These are phyloP conservation scores for Saccharum officinarum DNA, from an alignment of 176 grass and related monocot genomes.

Conservation along the genomic window DNA sequence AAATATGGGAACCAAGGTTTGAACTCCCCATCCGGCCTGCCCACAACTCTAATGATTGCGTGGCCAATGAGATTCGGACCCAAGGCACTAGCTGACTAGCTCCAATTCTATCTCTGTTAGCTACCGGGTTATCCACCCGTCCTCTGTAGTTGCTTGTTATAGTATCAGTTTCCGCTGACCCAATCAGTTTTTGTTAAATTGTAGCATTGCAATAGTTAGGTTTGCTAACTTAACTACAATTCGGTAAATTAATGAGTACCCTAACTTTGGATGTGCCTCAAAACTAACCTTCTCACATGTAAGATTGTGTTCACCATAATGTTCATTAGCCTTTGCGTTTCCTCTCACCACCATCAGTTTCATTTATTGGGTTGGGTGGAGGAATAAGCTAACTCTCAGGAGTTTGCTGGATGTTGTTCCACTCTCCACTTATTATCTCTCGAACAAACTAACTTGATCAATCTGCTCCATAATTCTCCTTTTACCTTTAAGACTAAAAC, in stretches of 20 bases:
- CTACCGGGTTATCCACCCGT: not conserved
- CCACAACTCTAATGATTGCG: not conserved
- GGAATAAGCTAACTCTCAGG: not conserved
- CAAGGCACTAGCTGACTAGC: not conserved
- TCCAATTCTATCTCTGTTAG: not conserved
- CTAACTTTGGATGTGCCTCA: not conserved
- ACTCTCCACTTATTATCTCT: not conserved
- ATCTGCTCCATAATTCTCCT: not conserved
- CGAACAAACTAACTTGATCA: not conserved
- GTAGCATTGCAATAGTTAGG: not conserved
- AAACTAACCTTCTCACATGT: not conserved
- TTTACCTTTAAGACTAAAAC: not conserved
- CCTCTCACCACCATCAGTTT: not conserved
- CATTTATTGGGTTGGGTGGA: not conserved
- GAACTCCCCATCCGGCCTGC: not conserved
- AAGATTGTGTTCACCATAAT: not conserved
- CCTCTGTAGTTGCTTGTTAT: not conserved
- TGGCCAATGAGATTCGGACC: not conserved
- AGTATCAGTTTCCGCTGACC: not conserved
- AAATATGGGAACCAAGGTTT: not conserved
- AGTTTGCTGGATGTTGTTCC: not conserved
- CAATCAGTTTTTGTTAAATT: constrained; percentile 7
- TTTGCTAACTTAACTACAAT: not conserved
- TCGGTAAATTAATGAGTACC: not conserved
- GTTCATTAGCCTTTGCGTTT: not conserved